Evolutionary conservation across 2,329 filamentous ascomycete species (phyloP), one percentile per base, ranked within the genome.

Genomic region (Arthrobotrys musiformis): DNA sequence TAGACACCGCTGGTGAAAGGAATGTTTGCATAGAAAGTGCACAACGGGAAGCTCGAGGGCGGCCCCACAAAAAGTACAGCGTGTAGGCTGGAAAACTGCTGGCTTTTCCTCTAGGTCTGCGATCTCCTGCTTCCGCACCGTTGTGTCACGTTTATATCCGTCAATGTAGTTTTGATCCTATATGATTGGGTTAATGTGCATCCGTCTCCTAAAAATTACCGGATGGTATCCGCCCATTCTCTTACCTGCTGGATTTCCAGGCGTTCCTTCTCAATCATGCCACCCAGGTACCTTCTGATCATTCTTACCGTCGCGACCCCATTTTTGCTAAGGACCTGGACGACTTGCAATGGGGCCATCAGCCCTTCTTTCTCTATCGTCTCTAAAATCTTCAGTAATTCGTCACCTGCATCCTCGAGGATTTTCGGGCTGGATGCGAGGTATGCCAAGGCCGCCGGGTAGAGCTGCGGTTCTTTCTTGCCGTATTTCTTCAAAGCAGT

Each of bases 11-110:
- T 97, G 93, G 82, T 99, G 95, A 86, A 97, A 99, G 77, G 91
- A 94, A 83, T 99, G 95, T 83, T 97, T 97, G 86, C 95, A 99
- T 79, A 99, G 84, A 83, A 99, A 99, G 82, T 99, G 95, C 56
- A 99, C 94, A 0, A 91, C 92, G 0, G 95, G 95, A 11, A 98
- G 86, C 79, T 97, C 94, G 17, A 98, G 87, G 26, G 89, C 87
- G 40, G 90, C 88, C 15, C 89, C 90, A 83, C 95, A 99, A 62
- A 92, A 90, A 28, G 91, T 90, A 83, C 95, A 99, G 62, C 95
- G 89, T 35, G 93, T 94, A 0, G 93, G 90, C 83, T 96, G 93
- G 86, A 99, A 98, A 0, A 96, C 92, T 19, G 91, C 90, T 0
- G 95, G 94, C 82, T 96, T 94, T 7, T 87, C 88, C 6, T 88